These are phyloP conservation scores for Rhizomucor miehei DNA, from an alignment of 371 early-diverging fungal species.

Conservation along the genomic window DNA sequence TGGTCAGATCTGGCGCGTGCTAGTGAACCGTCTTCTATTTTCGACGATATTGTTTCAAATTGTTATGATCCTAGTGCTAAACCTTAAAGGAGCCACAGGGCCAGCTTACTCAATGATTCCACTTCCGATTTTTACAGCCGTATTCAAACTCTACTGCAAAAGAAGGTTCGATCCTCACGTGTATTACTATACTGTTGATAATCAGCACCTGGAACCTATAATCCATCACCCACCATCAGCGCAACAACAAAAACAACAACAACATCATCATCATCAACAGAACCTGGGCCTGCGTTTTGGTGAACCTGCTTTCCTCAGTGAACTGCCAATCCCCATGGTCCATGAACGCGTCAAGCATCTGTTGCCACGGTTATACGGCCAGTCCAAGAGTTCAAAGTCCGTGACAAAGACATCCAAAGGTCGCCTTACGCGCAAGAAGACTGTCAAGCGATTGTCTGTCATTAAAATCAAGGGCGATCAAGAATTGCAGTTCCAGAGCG, in stretches of 20 bases:
- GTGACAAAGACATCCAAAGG: slow-evolving; percentile 8
- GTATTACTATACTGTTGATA: slow-evolving; percentile 35
- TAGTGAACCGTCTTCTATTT: slow-evolving; percentile 70
- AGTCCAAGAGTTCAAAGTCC: slow-evolving; percentile 4
- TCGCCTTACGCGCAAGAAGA: slow-evolving; percentile 32
- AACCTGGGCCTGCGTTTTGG: slow-evolving; percentile 48
- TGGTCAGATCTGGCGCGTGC: slow-evolving; percentile 75
- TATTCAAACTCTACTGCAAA: slow-evolving; percentile 53
- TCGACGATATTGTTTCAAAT: slow-evolving; percentile 69
- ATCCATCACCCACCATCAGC: not conserved
- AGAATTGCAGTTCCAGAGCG: slow-evolving; percentile 34
- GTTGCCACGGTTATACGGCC: slow-evolving; percentile 45
- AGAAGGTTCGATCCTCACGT: slow-evolving; percentile 49
- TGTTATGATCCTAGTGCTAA: slow-evolving; percentile 62
- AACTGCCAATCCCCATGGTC: slow-evolving; percentile 56
- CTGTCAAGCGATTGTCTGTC: slow-evolving; percentile 27
- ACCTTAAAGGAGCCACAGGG: slow-evolving; percentile 36
- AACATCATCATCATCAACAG: slow-evolving; percentile 10
- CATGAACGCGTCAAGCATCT: slow-evolving; percentile 54
- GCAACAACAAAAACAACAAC: slow-evolving; percentile 1
- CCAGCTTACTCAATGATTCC: slow-evolving; percentile 54
- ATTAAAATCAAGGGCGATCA: slow-evolving; percentile 15
- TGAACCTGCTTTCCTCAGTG: slow-evolving; percentile 53
- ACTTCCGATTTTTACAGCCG: slow-evolving; percentile 58
- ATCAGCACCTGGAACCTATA: not conserved